A percentile compares a stretch with the other conserved stretches of the same genome.
phyloP scores from a whole-genome alignment of 2,329 filamentous ascomycete genomes.

The Colletotrichum scovillei region DNA sequence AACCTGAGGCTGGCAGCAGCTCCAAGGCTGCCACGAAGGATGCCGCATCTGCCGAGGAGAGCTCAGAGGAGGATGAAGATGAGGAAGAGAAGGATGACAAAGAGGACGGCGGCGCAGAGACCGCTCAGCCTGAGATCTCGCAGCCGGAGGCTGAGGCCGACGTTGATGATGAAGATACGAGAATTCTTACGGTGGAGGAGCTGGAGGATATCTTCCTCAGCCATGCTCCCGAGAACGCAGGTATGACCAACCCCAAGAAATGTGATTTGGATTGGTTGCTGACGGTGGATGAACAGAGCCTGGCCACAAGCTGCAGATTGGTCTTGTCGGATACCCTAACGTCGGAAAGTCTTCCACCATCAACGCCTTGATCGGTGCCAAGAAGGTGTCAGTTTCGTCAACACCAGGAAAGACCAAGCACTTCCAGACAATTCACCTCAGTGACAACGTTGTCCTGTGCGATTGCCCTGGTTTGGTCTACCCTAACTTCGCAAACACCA shows the following conservation, averaged over 20 bases:
- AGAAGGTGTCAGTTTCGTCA: constrained; percentile 97
- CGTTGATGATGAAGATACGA: constrained; percentile 69
- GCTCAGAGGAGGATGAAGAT: constrained; percentile 35
- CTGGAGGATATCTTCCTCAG: constrained; percentile 88
- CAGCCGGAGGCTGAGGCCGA: constrained; percentile 49
- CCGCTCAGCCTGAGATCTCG: constrained; percentile 43
- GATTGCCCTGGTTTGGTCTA: constrained; percentile 99
- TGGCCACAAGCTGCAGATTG: constrained; percentile 82
- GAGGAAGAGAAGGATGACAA: constrained; percentile 37
- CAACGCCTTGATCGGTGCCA: constrained; percentile 97
- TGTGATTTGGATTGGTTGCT: constrained; percentile 12
- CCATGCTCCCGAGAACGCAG: constrained; percentile 68
- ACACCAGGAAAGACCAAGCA: constrained; percentile 99
- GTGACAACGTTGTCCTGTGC: constrained; percentile 88
- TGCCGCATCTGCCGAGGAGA: constrained; percentile 53
- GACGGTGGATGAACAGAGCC: constrained; percentile 47
- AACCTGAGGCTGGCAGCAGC: constrained; percentile 42
- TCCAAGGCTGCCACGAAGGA: constrained; percentile 20
- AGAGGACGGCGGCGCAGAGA: constrained; percentile 50
- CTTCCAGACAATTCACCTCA: constrained; percentile 97
- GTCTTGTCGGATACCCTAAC: constrained; percentile 97
- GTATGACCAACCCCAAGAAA: constrained; percentile 49
- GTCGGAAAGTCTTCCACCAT: constrained; percentile 99
- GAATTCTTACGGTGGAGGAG: constrained; percentile 93
- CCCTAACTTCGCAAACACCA: constrained; percentile 96